Evolutionary conservation across 2,329 filamentous ascomycete genomes (phyloP), one percentile per base, ranked within the genome.

Genomic region (Fusarium sp.): DNA sequence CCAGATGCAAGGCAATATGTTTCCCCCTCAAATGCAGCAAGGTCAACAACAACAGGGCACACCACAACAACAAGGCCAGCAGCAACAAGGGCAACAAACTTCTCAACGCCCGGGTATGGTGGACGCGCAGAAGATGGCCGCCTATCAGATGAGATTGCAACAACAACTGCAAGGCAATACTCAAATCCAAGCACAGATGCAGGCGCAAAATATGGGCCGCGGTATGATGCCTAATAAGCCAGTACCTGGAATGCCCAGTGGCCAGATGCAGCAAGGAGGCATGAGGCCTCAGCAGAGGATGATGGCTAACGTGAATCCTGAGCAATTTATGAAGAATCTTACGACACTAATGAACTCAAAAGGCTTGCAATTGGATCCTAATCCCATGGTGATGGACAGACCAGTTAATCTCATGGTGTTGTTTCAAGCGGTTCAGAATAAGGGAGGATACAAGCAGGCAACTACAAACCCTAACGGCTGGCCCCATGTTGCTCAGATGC

Each of bases 131-230:
- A 92, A 94, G 77, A 88, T 94, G 80, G 86, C 90, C 63, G 83
- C 92, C 54, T 95, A 97, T 77, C 93, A 97, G 75, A 93, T 97
- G 89, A 92, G 93, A 68, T 82, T 97, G 58, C 93, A 97, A 77
- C 90, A 92, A 63, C 93, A 95, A 77, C 87, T 92, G 44, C 90
- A 93, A 69, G 81, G 81, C 15, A 86, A 85, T 41, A 85, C 87
- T 78, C 84, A 86, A 56, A 84, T 85, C 80, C 81, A 81, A 60
- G 82, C 83, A 19, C 87, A 89, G 65, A 85, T 90, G 84, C 88
- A 88, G 72, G 74, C 78, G 19, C 82, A 83, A 65, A 76, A 70
- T 33, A 81, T 83, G 80, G 84, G 83, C 25, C 84, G 83, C 60
- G 87, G 81, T 61, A 86, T 87, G 83, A 87, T 89, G 83, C 82